Conservation (phyloP, 2,329 filamentous ascomycete species). For the Botrytis byssoidea region DNA sequence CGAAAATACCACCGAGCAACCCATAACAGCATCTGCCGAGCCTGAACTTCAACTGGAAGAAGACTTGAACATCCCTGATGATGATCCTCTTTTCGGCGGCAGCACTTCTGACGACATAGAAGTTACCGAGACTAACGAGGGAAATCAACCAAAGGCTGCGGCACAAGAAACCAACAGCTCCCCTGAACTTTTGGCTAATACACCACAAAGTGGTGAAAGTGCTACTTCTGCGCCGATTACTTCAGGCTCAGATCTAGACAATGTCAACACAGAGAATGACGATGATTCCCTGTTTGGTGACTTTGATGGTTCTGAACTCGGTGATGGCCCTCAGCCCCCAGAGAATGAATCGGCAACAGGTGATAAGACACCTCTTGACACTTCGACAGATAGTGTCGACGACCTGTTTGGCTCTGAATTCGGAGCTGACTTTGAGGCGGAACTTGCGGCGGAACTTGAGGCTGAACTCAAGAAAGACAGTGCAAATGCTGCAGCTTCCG, state of each 20-base stretch:
- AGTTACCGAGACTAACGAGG: rapidly evolving
- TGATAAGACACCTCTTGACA: background rate
- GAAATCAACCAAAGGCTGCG: rapidly evolving
- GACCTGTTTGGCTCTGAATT: background rate
- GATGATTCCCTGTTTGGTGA: background rate
- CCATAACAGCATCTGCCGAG: rapidly evolving
- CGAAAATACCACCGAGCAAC: rapidly evolving
- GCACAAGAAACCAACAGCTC: background rate
- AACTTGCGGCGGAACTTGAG: background rate
- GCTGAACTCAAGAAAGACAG: rapidly evolving
- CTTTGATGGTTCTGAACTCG: background rate
- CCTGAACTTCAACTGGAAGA: background rate
- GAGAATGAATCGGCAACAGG: rapidly evolving
- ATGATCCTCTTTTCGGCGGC: background rate
- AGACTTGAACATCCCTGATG: background rate
- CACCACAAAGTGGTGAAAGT: rapidly evolving
- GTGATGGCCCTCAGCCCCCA: background rate
- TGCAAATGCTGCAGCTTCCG: background rate
- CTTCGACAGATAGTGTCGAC: background rate
- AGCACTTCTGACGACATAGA: background rate
- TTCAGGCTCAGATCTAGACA: rapidly evolving
- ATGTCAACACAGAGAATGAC: background rate
- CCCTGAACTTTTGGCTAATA: background rate
- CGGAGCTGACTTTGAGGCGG: background rate
- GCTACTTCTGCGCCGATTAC: background rate